These are phyloP conservation scores for Tuber brumale DNA, from an alignment of 495 filamentous ascomycete genomes.

Conservation along the genomic window DNA sequence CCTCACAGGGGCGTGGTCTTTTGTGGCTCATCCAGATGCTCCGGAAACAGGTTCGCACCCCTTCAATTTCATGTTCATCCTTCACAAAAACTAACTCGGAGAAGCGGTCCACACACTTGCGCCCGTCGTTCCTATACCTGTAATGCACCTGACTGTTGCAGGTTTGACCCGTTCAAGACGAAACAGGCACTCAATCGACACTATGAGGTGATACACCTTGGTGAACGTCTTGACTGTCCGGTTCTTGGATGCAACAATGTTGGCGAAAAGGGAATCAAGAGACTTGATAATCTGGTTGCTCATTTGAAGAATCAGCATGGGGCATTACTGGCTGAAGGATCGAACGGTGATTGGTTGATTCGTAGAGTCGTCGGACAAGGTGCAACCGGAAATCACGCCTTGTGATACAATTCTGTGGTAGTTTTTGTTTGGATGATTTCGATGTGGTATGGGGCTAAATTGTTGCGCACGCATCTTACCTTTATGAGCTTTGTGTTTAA, in stretches of 20 bases:
- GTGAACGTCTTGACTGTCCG: neutral
- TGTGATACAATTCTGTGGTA: neutral
- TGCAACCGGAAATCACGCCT: too few species aligned
- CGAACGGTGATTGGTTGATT: neutral
- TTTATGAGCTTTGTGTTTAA: neutral
- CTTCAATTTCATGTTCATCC: neutral
- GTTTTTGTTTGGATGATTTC: neutral
- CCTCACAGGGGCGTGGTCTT: neutral
- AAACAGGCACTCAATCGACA: neutral
- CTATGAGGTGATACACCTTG: neutral
- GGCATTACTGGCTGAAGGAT: neutral
- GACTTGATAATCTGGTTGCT: conserved; percentile 7
- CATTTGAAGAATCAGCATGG: conserved; percentile 2
- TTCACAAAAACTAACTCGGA: neutral
- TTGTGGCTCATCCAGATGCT: neutral
- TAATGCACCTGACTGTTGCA: neutral
- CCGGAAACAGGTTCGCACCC: neutral
- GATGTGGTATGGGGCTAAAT: neutral
- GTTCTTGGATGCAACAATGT: neutral
- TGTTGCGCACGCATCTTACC: too few species aligned
- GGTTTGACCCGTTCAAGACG: neutral
- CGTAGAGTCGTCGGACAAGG: neutral
- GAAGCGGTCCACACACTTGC: neutral
- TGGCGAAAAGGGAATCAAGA: neutral
- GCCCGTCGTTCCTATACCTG: neutral